Evolutionary conservation across 2,329 filamentous ascomycete species (phyloP).

Genomic region (Aspergillus pseudonomiae): DNA sequence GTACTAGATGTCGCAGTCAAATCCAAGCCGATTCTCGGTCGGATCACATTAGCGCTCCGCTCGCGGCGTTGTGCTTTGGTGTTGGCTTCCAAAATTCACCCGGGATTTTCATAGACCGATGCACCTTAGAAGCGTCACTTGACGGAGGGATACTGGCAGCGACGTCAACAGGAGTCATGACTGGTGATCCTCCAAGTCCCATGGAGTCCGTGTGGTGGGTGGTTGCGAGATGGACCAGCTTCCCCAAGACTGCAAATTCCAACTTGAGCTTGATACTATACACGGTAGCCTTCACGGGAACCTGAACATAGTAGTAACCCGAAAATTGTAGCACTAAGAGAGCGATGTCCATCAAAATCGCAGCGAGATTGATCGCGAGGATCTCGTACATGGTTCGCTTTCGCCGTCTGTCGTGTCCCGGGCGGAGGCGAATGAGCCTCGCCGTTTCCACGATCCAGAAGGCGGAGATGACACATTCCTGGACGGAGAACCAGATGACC

Average conservation of each 20-base stretch:
- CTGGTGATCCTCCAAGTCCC: not conserved
- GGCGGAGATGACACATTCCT: not conserved
- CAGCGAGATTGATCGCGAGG: not conserved
- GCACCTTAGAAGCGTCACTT: not conserved
- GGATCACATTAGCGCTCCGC: not conserved
- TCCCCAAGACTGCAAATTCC: not conserved
- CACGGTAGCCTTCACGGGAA: not conserved
- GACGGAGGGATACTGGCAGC: not conserved
- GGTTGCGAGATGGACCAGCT: not conserved
- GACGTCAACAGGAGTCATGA: not conserved
- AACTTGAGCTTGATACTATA: not conserved
- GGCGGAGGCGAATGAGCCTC: not conserved
- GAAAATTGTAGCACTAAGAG: not conserved
- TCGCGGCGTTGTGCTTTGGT: not conserved
- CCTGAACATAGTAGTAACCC: not conserved
- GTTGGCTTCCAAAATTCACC: not conserved
- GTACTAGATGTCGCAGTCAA: not conserved
- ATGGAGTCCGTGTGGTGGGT: not conserved
- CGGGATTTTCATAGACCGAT: not conserved
- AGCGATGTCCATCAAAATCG: not conserved
- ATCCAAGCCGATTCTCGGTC: not conserved
- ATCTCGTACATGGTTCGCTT: not conserved
- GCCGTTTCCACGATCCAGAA: not conserved
- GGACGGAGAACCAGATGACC: not conserved
- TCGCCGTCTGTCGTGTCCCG: not conserved